Evolutionary conservation across 345 rosid species (phyloP).

Genomic region (Linum tenue): DNA sequence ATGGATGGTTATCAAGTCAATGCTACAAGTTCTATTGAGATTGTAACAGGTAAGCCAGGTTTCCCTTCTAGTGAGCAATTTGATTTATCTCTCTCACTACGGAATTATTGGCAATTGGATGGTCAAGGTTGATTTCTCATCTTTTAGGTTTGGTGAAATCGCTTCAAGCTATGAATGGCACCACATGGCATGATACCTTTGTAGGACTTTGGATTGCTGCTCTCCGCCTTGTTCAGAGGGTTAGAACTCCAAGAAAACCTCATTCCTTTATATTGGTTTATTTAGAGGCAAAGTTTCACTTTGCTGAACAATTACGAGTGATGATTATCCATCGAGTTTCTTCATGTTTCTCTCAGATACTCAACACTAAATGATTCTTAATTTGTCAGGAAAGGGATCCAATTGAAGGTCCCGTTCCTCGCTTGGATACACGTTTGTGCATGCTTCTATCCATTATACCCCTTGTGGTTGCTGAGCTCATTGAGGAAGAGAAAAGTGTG

Average conservation of each 20-base stretch:
- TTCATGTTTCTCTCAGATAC: not conserved
- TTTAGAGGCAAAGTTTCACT: not conserved
- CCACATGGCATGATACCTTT: conserved; percentile 9
- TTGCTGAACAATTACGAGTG: too few relatives aligned
- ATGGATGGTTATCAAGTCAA: conserved; percentile 12
- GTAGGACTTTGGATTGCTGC: conserved; percentile 10
- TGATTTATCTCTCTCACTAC: not conserved
- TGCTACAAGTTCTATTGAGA: conserved; percentile 8
- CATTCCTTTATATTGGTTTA: not conserved
- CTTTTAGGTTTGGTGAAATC: conserved; percentile 2
- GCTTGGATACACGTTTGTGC: conserved; percentile 56
- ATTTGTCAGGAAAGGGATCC: conserved; percentile 50
- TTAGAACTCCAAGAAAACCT: not conserved
- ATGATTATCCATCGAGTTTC: not conserved
- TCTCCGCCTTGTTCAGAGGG: conserved; percentile 11
- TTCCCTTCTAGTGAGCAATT: not conserved
- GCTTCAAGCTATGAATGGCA: conserved; percentile 11
- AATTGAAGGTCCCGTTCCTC: conserved; percentile 61
- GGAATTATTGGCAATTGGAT: not conserved
- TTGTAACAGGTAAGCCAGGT: not conserved
- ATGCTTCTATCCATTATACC: conserved; percentile 57
- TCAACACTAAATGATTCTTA: conserved; percentile 5
- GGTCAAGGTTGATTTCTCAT: not conserved
- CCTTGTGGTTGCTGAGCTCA: conserved; percentile 37
- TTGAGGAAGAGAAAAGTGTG: conserved; percentile 33